A percentile compares a stretch with the other conserved stretches of the same genome.
Evolutionary conservation across 257 asterid genomes (phyloP).

Genomic region (Ocimum tenuiflorum): DNA sequence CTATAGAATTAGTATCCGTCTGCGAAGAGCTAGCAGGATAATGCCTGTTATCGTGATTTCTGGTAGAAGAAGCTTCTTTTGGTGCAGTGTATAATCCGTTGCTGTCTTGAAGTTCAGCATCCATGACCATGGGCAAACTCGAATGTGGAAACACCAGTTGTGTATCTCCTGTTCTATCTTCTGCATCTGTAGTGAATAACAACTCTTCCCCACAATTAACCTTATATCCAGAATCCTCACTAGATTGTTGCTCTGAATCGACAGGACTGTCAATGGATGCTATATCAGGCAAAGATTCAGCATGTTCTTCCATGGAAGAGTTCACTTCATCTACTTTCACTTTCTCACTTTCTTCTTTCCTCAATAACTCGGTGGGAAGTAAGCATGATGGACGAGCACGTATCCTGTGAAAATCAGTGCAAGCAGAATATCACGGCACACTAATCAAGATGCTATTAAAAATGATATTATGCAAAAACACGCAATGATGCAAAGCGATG

Average conservation of each 20-base stretch:
- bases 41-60: conserved; percentile 5
- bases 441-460: not conserved
- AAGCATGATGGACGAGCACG: conserved; percentile 56
- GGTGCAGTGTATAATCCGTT: conserved; percentile 15
- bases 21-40: not conserved
- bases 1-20: not conserved
- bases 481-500: too few relatives aligned
- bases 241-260: conserved; percentile 29
- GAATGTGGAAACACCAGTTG: conserved; percentile 26
- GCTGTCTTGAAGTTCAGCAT: conserved; percentile 21
- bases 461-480: not conserved
- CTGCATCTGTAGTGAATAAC: conserved; percentile 12
- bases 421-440: not conserved
- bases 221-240: conserved; percentile 18
- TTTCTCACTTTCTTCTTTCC: conserved; percentile 31
- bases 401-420: conserved; percentile 38
- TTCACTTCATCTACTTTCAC: conserved; percentile 29
- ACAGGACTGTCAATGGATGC: conserved; percentile 22
- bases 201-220: conserved; percentile 25
- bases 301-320: conserved; percentile 24
- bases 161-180: conserved; percentile 24
- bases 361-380: conserved; percentile 40
- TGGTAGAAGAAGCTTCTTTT: conserved; percentile 21
- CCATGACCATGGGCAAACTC: conserved; percentile 28
- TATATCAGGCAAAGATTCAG: conserved; percentile 26